Evolutionary conservation across 768 basidiomycete genomes (phyloP).

Genomic region (Leucocoprinus leucothites): DNA sequence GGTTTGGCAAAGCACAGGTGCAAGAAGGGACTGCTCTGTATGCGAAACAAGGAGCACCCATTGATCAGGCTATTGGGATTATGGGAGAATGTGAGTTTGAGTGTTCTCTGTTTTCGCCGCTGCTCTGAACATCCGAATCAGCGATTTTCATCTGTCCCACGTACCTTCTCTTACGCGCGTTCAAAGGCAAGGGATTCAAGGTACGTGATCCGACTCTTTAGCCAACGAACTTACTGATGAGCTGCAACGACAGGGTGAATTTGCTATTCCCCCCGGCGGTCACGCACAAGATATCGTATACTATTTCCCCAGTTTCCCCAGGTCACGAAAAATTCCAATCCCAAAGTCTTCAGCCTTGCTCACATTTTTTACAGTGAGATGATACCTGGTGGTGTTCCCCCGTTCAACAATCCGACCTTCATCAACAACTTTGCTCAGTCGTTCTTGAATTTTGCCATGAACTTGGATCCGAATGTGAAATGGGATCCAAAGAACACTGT

Average conservation of each 20-base stretch:
- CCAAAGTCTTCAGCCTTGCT: no score
- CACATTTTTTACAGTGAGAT: neutral
- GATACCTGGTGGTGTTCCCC: slow-evolving; percentile 17
- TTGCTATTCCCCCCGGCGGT: slow-evolving; percentile 38
- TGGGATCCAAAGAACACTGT: slow-evolving; percentile 27
- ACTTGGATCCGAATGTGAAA: slow-evolving; percentile 30
- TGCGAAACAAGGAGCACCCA: neutral
- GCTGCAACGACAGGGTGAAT: slow-evolving; percentile 30
- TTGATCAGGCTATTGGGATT: slow-evolving; percentile 11
- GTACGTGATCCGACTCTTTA: slow-evolving; percentile 13
- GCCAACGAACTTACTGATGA: neutral
- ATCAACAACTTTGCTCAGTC: slow-evolving; percentile 33
- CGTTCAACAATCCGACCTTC: slow-evolving; percentile 34
- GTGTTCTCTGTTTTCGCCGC: neutral
- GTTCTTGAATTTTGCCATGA: slow-evolving; percentile 36
- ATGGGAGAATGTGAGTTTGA: slow-evolving; percentile 13
- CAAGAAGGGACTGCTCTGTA: slow-evolving; percentile 4
- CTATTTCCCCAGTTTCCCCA: slow-evolving; percentile 37
- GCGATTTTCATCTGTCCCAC: slow-evolving; percentile 47
- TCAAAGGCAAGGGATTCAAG: slow-evolving; percentile 29
- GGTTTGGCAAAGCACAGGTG: slow-evolving; percentile 24
- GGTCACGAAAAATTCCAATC: no score
- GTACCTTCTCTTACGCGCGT: slow-evolving; percentile 33
- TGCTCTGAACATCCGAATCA: slow-evolving; percentile 5
- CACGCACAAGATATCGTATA: slow-evolving; percentile 36